Conservation (phyloP, 108 stramenopile genomes). For the Cyclotella sp. region DNA sequence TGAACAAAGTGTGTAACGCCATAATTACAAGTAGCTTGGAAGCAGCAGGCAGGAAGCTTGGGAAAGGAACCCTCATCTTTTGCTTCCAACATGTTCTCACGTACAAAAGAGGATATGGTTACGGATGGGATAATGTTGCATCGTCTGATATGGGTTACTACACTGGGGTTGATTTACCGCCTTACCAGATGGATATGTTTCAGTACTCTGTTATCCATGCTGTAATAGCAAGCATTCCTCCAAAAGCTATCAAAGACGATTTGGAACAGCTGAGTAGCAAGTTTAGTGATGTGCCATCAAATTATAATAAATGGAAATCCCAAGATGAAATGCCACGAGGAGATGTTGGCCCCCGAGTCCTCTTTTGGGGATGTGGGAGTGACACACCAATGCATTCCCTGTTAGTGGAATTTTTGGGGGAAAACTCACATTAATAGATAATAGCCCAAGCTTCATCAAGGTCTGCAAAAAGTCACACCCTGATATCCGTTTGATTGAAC, state of each 20-base stretch:
- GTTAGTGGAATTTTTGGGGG: constrained; percentile 16
- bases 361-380: constrained; percentile 25
- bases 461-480: constrained; percentile 11
- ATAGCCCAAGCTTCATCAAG: neutral
- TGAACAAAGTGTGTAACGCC: constrained; percentile 8
- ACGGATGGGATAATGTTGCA: neutral
- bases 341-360: neutral
- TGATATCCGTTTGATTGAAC: constrained; percentile 21
- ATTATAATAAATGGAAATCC: neutral
- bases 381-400: constrained; percentile 21
- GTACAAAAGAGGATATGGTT: neutral
- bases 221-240: constrained; percentile 5
- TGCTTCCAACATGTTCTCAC: constrained; percentile 6
- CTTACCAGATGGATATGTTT: constrained; percentile 13
- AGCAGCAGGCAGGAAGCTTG: neutral
- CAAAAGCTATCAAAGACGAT: neutral
- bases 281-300: neutral
- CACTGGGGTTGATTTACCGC: neutral
- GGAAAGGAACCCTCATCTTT: neutral
- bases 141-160: constrained; percentile 7
- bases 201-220: constrained; percentile 6
- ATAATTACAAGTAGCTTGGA: neutral
- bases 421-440: constrained; percentile 23
- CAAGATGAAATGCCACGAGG: neutral
- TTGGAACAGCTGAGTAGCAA: neutral